A percentile compares a stretch with the other conserved stretches of the same genome.
These are phyloP conservation scores for Paramarasmius palmivorus DNA, from an alignment of 1,284 basidiomycete genomes.

Conservation along the genomic window DNA sequence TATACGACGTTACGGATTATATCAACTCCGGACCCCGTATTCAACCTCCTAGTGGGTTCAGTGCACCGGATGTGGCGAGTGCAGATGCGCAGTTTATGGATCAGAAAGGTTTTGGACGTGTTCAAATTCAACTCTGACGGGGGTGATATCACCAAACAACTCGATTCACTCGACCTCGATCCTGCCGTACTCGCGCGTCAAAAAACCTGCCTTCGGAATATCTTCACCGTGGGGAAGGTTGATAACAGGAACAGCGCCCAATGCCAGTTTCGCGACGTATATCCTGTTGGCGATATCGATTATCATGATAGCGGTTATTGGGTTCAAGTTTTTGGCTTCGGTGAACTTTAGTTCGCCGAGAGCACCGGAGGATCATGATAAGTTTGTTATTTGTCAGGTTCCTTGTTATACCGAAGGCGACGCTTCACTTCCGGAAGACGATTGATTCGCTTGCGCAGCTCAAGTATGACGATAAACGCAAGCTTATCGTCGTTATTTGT, in stretches of 20 bases:
- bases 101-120: conserved; percentile 67
- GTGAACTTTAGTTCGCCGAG: conserved; percentile 84
- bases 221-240: conserved; percentile 90
- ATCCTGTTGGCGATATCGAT: conserved; percentile 89
- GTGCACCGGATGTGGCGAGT: conserved; percentile 62
- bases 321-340: conserved; percentile 97
- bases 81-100: conserved; percentile 82
- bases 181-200: conserved; percentile 73
- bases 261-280: conserved; percentile 90
- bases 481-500: conserved; percentile 92
- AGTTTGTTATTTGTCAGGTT: conserved; percentile 98
- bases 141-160: conserved; percentile 79
- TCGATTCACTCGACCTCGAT: conserved; percentile 72
- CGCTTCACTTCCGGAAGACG: conserved; percentile 80
- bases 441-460: conserved; percentile 94
- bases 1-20: conserved; percentile 91
- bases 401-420: conserved; percentile 98
- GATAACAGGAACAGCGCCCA: conserved; percentile 92
- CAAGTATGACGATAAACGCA: conserved; percentile 98
- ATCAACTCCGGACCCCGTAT: conserved; percentile 60
- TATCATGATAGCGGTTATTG: conserved; percentile 95
- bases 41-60: conserved; percentile 54
- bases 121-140: conserved; percentile 81
- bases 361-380: conserved; percentile 95
- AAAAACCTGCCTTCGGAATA: conserved; percentile 86